A percentile compares a stretch with the other conserved stretches of the same genome.
Evolutionary conservation across 1,284 basidiomycete species (phyloP).

Genomic region (Trichosporon sp.): DNA sequence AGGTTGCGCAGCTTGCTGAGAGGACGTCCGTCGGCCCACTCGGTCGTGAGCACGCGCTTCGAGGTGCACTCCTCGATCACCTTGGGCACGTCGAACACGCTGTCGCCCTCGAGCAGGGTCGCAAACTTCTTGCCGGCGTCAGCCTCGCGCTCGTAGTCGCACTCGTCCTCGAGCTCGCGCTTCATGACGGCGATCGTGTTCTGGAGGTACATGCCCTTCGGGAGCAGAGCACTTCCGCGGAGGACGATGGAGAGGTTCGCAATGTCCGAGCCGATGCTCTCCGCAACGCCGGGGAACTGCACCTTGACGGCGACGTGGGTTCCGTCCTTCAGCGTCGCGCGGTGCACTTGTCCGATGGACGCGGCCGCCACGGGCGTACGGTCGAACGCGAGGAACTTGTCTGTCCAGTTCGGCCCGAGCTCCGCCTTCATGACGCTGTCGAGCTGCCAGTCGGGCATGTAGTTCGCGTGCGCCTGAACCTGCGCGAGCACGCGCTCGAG

Average conservation of each 20-base stretch:
- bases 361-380: slow-evolving; percentile 90
- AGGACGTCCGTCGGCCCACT: slow-evolving; percentile 75
- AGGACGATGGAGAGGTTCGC: slow-evolving; percentile 80
- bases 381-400: slow-evolving; percentile 70
- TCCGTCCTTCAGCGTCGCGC: slow-evolving; percentile 58
- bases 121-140: slow-evolving; percentile 65
- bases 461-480: slow-evolving; percentile 93
- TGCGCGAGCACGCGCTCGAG: slow-evolving; percentile 82
- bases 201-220: slow-evolving; percentile 83
- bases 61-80: slow-evolving; percentile 74
- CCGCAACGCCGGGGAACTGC: slow-evolving; percentile 87
- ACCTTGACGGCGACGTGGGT: slow-evolving; percentile 80
- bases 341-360: slow-evolving; percentile 95
- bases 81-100: slow-evolving; percentile 75
- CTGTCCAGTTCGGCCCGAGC: slow-evolving; percentile 71
- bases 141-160: slow-evolving; percentile 87
- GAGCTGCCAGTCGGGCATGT: slow-evolving; percentile 98
- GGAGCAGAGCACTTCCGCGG: slow-evolving; percentile 72
- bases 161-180: slow-evolving; percentile 89
- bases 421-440: slow-evolving; percentile 76
- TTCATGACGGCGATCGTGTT: slow-evolving; percentile 84
- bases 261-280: slow-evolving; percentile 82
- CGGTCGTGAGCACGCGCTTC: slow-evolving; percentile 80
- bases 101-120: slow-evolving; percentile 57
- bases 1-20: slow-evolving; percentile 62